A percentile compares a stretch with the other conserved stretches of the same genome.
These are phyloP conservation scores for Butyriboletus loyo DNA, from an alignment of 768 basidiomycete genomes.

Conservation along the genomic window DNA sequence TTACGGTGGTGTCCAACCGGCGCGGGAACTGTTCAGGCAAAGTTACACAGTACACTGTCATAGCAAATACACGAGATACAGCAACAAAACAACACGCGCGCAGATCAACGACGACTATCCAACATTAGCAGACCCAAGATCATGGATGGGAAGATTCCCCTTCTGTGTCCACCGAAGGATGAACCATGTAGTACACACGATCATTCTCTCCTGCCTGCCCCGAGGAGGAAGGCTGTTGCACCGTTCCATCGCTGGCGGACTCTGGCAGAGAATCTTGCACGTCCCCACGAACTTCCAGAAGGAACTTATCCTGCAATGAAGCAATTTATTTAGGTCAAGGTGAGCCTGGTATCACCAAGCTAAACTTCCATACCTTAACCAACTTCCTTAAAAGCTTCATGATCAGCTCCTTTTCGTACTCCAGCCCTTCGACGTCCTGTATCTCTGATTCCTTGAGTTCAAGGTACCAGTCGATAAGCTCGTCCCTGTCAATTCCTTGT, in stretches of 20 bases:
- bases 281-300: constrained; percentile 81
- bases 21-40: not conserved
- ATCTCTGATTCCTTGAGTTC: constrained; percentile 85
- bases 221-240: constrained; percentile 46
- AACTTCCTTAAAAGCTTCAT: constrained; percentile 86
- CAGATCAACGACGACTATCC: constrained; percentile 4
- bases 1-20: not conserved
- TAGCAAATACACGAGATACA: constrained; percentile 6
- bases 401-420: constrained; percentile 87
- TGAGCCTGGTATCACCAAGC: not conserved
- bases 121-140: not conserved
- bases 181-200: constrained; percentile 86
- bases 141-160: constrained; percentile 35
- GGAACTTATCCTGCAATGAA: constrained; percentile 66
- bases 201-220: constrained; percentile 52
- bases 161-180: constrained; percentile 82
- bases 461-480: constrained; percentile 95
- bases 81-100: constrained; percentile 4
- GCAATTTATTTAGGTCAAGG: not conserved
- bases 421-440: constrained; percentile 79
- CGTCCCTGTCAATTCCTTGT: constrained; percentile 80
- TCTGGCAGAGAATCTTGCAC: constrained; percentile 72
- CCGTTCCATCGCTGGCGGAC: constrained; percentile 57
- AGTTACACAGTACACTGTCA: not conserved
- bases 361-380: constrained; percentile 63